Base-by-base conservation (phyloP, 2,329 filamentous ascomycete species). In the Paraconiothyrium brasiliense region DNA sequence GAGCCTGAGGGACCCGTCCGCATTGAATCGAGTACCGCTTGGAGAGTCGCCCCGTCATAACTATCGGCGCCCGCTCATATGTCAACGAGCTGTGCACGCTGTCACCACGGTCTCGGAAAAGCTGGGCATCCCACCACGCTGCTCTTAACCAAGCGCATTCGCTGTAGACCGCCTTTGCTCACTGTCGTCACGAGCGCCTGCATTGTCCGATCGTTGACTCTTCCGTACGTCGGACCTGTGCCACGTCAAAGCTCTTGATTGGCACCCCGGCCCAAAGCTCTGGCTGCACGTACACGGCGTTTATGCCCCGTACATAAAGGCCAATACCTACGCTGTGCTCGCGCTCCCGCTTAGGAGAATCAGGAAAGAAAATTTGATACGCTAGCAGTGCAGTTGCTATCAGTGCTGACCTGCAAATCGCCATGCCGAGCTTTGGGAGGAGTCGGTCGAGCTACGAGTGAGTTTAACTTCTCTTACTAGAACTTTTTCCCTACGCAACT, bases 361-460 rank as follows among this genome's bases (percentile, higher is more conserved):
- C 57, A 60, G 61, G 60, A 63, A 67, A 64, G 60, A 61, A 49
- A 59, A 66, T 66, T 67, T 60, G 61, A 67, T 69, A 69, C 60
- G 68, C 71, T 70, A 70, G 66, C 60, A 43, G 55, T 50, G 58
- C 66, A 63, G 58, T 63, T 64, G 59, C 44, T 56, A 60, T 58
- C 63, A 65, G 68, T 55, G 44, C 48, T 55, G 57, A 44, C 32
- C 50, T 34, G 52, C 50, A 54, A 47, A 39, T 62, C 62, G 67
- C 67, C 67, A 79, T 79, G 77, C 75, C 76, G 67, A 78, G 75
- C 71, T 76, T 76, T 76, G 74, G 74, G 63, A 74, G 74, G 66
- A 76, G 75, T 64, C 70, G 70, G 60, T 71, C 73, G 66, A 79
- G 76, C 76, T 77, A 77, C 69, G 76, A 78, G 77, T 79, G 70